phyloP scores from a whole-genome alignment of 345 rosid genomes.

The Boechera divaricarpa region DNA sequence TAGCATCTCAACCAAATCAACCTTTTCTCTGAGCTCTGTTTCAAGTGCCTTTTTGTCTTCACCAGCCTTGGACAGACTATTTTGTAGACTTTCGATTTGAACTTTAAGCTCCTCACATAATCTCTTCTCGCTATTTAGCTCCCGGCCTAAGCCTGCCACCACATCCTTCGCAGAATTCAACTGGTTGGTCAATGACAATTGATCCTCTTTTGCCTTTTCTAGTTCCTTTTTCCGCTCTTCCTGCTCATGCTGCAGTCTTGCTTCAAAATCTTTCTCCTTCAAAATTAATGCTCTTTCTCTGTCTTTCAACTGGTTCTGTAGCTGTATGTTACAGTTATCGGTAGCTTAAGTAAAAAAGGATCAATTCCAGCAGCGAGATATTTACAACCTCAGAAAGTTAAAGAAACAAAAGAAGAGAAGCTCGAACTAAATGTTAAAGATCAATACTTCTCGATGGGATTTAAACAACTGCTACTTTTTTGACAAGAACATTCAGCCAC shows the following conservation, averaged over 20 bases:
- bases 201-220: slow-evolving; percentile 67
- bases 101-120: slow-evolving; percentile 55
- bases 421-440: slow-evolving; percentile 5
- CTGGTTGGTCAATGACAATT: slow-evolving; percentile 56
- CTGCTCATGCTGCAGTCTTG: slow-evolving; percentile 64
- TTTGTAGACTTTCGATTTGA: slow-evolving; percentile 61
- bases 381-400: slow-evolving; percentile 15
- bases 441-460: neutral
- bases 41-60: slow-evolving; percentile 68
- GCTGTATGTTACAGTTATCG: slow-evolving; percentile 49
- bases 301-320: slow-evolving; percentile 65
- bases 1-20: slow-evolving; percentile 53
- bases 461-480: neutral
- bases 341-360: slow-evolving; percentile 5
- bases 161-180: slow-evolving; percentile 67
- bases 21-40: slow-evolving; percentile 60
- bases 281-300: slow-evolving; percentile 63
- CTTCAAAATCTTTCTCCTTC: slow-evolving; percentile 62
- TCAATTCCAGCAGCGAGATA: neutral
- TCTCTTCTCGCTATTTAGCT: slow-evolving; percentile 72
- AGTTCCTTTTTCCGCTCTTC: slow-evolving; percentile 59
- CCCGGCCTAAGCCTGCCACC: slow-evolving; percentile 67
- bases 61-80: slow-evolving; percentile 54
- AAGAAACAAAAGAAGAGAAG: slow-evolving; percentile 12
- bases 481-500: slow-evolving; percentile 8